Percentiles rank a stretch among this genome's conserved stretches.
Evolutionary conservation across 2,329 filamentous ascomycete genomes (phyloP).

Genomic region (Colletotrichum zoysiae): DNA sequence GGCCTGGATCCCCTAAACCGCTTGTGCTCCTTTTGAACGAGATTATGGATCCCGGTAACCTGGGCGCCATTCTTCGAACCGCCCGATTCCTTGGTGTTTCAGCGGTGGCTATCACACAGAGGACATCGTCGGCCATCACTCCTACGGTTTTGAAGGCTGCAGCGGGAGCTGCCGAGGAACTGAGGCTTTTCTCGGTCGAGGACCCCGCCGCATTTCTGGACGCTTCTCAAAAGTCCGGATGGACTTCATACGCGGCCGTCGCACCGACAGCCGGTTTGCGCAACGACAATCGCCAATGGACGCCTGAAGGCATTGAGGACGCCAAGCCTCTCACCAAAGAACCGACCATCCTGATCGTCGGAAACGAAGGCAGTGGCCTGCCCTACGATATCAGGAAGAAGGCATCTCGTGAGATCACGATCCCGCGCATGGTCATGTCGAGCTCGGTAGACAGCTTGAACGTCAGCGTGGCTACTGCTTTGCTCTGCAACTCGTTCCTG

Average conservation of each 20-base stretch:
- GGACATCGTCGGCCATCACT: slow-evolving; percentile 79
- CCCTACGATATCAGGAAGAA: slow-evolving; percentile 72
- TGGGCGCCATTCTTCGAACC: slow-evolving; percentile 89
- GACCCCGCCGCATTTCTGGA: slow-evolving; percentile 78
- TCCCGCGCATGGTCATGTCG: slow-evolving; percentile 67
- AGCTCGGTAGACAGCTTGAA: slow-evolving; percentile 88
- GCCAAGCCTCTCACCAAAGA: slow-evolving; percentile 66
- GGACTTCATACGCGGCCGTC: slow-evolving; percentile 86
- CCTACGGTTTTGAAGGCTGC: slow-evolving; percentile 88
- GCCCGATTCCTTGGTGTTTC: slow-evolving; percentile 92
- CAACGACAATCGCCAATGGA: slow-evolving; percentile 56
- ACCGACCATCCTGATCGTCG: slow-evolving; percentile 85
- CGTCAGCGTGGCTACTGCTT: slow-evolving; percentile 86
- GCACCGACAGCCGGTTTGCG: slow-evolving; percentile 55
- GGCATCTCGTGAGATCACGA: slow-evolving; percentile 75
- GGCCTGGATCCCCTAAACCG: slow-evolving; percentile 67
- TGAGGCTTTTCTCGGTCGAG: slow-evolving; percentile 78
- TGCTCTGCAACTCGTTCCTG: slow-evolving; percentile 80
- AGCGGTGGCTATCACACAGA: slow-evolving; percentile 81
- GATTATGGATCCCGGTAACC: slow-evolving; percentile 87
- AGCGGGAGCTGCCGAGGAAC: slow-evolving; percentile 85
- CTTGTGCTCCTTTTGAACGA: slow-evolving; percentile 81
- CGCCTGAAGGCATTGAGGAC: slow-evolving; percentile 62
- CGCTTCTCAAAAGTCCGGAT: slow-evolving; percentile 77
- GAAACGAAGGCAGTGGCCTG: slow-evolving; percentile 84